phyloP scores from a whole-genome alignment of 139 green algal genomes.

The Haematococcus lacustris region DNA sequence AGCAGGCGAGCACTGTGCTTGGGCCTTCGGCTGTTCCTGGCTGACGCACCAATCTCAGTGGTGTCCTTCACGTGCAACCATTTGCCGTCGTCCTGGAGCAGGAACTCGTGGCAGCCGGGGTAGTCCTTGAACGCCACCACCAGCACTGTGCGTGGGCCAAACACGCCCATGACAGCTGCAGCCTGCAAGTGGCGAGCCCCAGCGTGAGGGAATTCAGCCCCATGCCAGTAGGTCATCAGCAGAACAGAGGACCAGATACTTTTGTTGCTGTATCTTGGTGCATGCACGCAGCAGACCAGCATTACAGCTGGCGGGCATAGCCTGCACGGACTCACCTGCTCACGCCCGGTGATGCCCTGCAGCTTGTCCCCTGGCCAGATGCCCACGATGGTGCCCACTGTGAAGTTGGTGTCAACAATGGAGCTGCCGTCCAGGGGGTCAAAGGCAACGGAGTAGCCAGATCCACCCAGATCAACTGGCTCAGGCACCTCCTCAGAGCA shows the following conservation, averaged over 20 bases:
- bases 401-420: slow-evolving; percentile 96
- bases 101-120: slow-evolving; percentile 89
- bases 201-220: no score
- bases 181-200: no score
- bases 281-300: no score
- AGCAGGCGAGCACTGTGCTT: no score
- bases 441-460: slow-evolving; percentile 86
- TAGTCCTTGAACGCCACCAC: slow-evolving; percentile 81
- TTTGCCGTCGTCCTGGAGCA: slow-evolving; percentile 94
- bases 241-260: no score
- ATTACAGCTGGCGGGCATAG: no score
- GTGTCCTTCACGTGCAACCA: slow-evolving; percentile 95
- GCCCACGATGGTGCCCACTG: slow-evolving; percentile 90
- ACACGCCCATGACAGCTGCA: slow-evolving; percentile 85
- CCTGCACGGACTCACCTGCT: slow-evolving; percentile 59
- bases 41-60: slow-evolving; percentile 67
- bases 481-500: slow-evolving; percentile 92
- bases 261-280: no score
- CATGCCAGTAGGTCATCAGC: no score
- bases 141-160: slow-evolving; percentile 86
- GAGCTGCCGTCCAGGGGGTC: slow-evolving; percentile 91
- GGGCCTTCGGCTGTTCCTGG: no score
- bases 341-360: slow-evolving; percentile 64
- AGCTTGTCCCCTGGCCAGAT: slow-evolving; percentile 85
- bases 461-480: slow-evolving; percentile 74